These are phyloP conservation scores for Alternaria sp. DNA, from an alignment of 2,329 filamentous ascomycete species.

Conservation along the genomic window DNA sequence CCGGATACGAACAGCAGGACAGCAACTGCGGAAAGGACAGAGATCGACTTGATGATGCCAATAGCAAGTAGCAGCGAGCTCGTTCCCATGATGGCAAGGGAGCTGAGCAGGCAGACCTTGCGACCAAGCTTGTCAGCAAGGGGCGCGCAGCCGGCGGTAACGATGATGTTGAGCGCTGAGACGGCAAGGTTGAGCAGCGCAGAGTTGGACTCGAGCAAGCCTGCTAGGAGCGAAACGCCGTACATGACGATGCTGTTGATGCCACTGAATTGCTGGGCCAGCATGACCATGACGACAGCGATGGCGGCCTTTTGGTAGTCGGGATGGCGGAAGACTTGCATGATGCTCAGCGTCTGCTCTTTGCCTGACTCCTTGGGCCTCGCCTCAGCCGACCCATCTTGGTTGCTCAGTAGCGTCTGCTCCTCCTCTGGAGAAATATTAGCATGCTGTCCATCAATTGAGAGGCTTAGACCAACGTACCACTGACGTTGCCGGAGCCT, in stretches of 20 bases:
- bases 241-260: slow-evolving; percentile 99
- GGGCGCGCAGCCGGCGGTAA: slow-evolving; percentile 81
- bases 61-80: slow-evolving; percentile 79
- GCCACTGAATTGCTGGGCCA: slow-evolving; percentile 86
- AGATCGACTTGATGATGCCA: slow-evolving; percentile 75
- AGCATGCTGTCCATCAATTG: slow-evolving; percentile 4
- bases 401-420: slow-evolving; percentile 67
- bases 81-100: slow-evolving; percentile 81
- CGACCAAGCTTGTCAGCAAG: slow-evolving; percentile 87
- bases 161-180: slow-evolving; percentile 82
- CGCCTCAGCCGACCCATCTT: slow-evolving; percentile 34
- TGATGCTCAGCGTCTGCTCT: slow-evolving; percentile 50
- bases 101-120: slow-evolving; percentile 82
- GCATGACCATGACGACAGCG: slow-evolving; percentile 90
- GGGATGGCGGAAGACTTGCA: slow-evolving; percentile 68
- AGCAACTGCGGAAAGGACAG: slow-evolving; percentile 78
- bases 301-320: slow-evolving; percentile 81
- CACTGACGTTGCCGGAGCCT: slow-evolving; percentile 33
- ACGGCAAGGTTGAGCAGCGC: slow-evolving; percentile 86
- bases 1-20: slow-evolving; percentile 86
- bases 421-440: slow-evolving; percentile 63
- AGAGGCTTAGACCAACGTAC: slow-evolving; percentile 17
- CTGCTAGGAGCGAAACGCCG: slow-evolving; percentile 85
- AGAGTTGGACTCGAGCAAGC: slow-evolving; percentile 80
- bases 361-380: slow-evolving; percentile 34